phyloP scores from a whole-genome alignment of 805 yeast genomes.

The Maudiozyma serrabonitensis region DNA sequence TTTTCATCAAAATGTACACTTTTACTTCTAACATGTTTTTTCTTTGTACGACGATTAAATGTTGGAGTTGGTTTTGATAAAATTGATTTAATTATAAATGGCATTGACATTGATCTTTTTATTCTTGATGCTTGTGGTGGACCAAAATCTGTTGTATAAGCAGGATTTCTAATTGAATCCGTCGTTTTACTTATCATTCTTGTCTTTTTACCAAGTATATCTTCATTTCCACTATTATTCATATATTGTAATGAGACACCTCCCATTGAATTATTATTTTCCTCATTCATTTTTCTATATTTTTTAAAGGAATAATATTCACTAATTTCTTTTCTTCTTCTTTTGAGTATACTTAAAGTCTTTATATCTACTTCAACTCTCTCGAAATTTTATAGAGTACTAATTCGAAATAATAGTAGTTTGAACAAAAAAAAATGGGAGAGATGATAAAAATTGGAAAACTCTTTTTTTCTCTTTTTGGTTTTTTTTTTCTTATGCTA shows the following conservation, averaged over 20 bases:
- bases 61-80: background rate
- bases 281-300: background rate
- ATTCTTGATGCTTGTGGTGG: conserved; percentile 4
- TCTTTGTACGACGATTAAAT: background rate
- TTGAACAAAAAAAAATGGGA: too few species aligned
- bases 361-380: too few species aligned
- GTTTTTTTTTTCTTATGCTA: too few species aligned
- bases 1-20: conserved; percentile 75
- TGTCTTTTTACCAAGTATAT: background rate
- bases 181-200: background rate
- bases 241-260: background rate
- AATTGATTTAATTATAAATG: conserved; percentile 20
- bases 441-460: too few species aligned
- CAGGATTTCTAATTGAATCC: background rate
- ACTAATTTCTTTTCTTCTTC: background rate
- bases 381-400: too few species aligned
- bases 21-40: conserved; percentile 34
- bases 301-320: too few species aligned
- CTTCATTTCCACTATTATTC: background rate
- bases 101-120: conserved; percentile 35
- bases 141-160: background rate
- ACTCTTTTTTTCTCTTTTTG: too few species aligned
- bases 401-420: too few species aligned
- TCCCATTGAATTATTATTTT: background rate
- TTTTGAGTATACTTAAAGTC: too few species aligned